A percentile compares a stretch with the other conserved stretches of the same genome.
phyloP scores from a whole-genome alignment of 106 monocot species.

The Phalaenopsis equestris region DNA sequence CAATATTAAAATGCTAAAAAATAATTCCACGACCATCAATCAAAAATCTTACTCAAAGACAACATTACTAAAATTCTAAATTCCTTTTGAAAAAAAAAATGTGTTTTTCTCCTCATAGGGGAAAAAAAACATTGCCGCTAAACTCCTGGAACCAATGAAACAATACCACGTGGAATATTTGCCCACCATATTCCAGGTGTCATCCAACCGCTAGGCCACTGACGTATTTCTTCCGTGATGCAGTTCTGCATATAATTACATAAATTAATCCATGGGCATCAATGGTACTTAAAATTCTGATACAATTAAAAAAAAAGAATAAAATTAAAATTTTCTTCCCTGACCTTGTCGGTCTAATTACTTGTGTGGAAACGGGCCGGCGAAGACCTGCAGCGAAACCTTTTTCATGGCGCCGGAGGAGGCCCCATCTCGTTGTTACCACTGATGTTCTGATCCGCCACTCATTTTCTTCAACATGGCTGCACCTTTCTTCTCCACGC shows the following conservation, averaged over 20 bases:
- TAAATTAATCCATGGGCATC: background rate
- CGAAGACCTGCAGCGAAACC: background rate
- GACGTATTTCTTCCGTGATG: background rate
- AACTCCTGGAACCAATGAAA: background rate
- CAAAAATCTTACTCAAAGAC: too few species aligned
- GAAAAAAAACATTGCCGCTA: too few species aligned
- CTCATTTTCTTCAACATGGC: slow-evolving; percentile 45
- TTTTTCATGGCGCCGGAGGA: background rate
- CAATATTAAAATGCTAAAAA: too few species aligned
- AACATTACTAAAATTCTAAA: too few species aligned
- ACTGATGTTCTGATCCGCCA: background rate
- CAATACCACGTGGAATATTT: background rate
- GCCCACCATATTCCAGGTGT: background rate
- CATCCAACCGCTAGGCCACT: background rate
- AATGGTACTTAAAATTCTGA: too few species aligned
- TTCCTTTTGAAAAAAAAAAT: too few species aligned
- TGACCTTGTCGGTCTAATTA: background rate
- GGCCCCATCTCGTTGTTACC: background rate
- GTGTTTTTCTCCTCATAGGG: too few species aligned
- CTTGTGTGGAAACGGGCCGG: background rate
- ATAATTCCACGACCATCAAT: too few species aligned
- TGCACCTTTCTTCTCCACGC: slow-evolving; percentile 78
- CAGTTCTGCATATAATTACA: background rate
- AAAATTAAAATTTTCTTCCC: background rate
- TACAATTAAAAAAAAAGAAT: background rate